Evolutionary conservation across 1,284 basidiomycete genomes (phyloP), one percentile per base, ranked within the genome.

Genomic region (Pisolithus thermaeus): DNA sequence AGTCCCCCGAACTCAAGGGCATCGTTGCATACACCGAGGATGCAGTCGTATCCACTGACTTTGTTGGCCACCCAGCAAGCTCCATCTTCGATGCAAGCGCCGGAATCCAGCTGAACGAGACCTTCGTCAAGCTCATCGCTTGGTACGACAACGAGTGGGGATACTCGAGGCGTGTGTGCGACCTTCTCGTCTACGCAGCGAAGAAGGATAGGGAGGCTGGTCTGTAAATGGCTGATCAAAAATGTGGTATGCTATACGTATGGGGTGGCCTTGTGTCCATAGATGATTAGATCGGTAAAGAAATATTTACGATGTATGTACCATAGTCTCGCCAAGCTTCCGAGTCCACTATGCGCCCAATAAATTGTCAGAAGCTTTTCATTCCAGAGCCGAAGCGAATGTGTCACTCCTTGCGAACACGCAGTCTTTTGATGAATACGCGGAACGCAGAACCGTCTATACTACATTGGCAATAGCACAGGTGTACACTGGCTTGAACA

Each of bases 131-230:
- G 84, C 82, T 97, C 61, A 89, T 97, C 66, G 71, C 89, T 45
- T 96, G 93, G 94, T 92, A 95, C 80, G 94, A 97, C 78, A 92
- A 93, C 73, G 91, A 94, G 76, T 94, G 89, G 89, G 92, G 93
- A 48, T 98, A 98, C 87, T 97, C 93, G 51, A 85, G 80, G 71
- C 88, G 96, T 69, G 94, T 97, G 56, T 86, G 88, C 71, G 96
- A 98, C 75, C 82, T 98, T 57, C 76, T 97, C 67, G 76, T 84
- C 60, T 92, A 76, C 76, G 86, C 85, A 61, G 92, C 95, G 58
- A 78, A 81, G 75, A 81, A 81, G 71, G 92, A 94, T 59, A 70
- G 56, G 18, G 56, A 63, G 25, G 63, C 60, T 23, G 44, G 42
- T 6, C 27, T 27, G 25, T 43, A 43, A 16, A 28, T 14, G 32